These are phyloP conservation scores for Platanus orientalis DNA, from an alignment of 164 flowering plant genomes.

Conservation along the genomic window DNA sequence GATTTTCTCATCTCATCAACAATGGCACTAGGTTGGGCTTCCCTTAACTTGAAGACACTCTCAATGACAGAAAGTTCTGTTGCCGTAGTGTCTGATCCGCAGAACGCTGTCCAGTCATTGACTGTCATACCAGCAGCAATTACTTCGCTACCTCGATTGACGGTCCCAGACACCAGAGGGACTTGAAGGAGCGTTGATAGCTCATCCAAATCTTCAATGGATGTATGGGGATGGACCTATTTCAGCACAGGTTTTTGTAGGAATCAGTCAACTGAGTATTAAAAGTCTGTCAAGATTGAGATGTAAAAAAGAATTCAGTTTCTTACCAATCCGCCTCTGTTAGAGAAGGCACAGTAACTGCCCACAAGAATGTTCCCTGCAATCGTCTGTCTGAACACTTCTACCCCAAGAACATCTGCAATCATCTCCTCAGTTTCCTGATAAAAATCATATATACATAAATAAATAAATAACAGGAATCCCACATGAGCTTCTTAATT, in stretches of 20 bases:
- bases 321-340: slow-evolving; percentile 87
- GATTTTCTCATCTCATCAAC: slow-evolving; percentile 94
- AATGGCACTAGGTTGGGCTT: slow-evolving; percentile 74
- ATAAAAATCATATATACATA: not conserved
- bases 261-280: not conserved
- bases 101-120: slow-evolving; percentile 93
- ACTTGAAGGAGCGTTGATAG: slow-evolving; percentile 95
- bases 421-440: slow-evolving; percentile 94
- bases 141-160: slow-evolving; percentile 90
- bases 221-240: slow-evolving; percentile 95
- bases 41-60: slow-evolving; percentile 87
- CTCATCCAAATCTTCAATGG: slow-evolving; percentile 91
- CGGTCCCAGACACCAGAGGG: slow-evolving; percentile 91
- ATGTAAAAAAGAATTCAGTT: not conserved
- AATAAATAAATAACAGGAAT: too few relatives aligned
- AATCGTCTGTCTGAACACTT: slow-evolving; percentile 90
- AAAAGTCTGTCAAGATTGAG: not conserved
- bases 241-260: not conserved
- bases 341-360: slow-evolving; percentile 79
- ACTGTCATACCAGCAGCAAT: slow-evolving; percentile 80
- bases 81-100: slow-evolving; percentile 94
- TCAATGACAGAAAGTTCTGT: slow-evolving; percentile 91
- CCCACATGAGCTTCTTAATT: too few relatives aligned
- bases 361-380: slow-evolving; percentile 96
- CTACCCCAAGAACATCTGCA: slow-evolving; percentile 92